phyloP scores from a whole-genome alignment of 2,329 filamentous ascomycete species.

The Penicillium sp. region DNA sequence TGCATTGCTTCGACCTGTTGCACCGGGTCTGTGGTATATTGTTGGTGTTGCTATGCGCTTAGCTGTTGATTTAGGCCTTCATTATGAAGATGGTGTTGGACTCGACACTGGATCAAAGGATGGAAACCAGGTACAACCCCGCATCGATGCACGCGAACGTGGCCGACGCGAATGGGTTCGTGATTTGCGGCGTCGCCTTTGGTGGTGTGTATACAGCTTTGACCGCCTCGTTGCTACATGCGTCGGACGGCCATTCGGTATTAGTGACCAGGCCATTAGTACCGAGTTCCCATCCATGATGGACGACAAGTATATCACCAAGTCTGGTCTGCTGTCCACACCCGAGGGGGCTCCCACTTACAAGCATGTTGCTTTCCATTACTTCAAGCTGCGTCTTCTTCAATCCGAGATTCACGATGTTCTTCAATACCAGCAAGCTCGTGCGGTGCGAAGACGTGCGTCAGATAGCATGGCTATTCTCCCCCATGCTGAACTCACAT shows the following conservation, averaged over 20 bases:
- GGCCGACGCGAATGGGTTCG: conserved; percentile 79
- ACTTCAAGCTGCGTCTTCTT: conserved; percentile 82
- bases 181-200: conserved; percentile 82
- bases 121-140: conserved; percentile 34
- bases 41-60: conserved; percentile 89
- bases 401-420: conserved; percentile 97
- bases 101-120: conserved; percentile 56
- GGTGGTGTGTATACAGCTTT: conserved; percentile 97
- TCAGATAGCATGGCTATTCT: conserved; percentile 70
- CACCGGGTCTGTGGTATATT: conserved; percentile 96
- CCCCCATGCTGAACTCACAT: conserved; percentile 78
- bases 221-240: conserved; percentile 94
- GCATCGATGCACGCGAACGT: conserved; percentile 60
- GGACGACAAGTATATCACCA: conserved; percentile 87
- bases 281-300: conserved; percentile 90
- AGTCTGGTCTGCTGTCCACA: conserved; percentile 70
- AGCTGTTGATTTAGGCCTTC: conserved; percentile 87
- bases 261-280: conserved; percentile 95
- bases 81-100: conserved; percentile 84
- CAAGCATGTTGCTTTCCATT: conserved; percentile 89
- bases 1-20: conserved; percentile 85
- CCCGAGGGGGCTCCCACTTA: conserved; percentile 73
- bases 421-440: conserved; percentile 86
- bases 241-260: conserved; percentile 89
- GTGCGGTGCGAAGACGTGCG: conserved; percentile 70